Base-by-base conservation (phyloP, 2,329 filamentous ascomycete genomes). In the Mycosphaerella sp. region DNA sequence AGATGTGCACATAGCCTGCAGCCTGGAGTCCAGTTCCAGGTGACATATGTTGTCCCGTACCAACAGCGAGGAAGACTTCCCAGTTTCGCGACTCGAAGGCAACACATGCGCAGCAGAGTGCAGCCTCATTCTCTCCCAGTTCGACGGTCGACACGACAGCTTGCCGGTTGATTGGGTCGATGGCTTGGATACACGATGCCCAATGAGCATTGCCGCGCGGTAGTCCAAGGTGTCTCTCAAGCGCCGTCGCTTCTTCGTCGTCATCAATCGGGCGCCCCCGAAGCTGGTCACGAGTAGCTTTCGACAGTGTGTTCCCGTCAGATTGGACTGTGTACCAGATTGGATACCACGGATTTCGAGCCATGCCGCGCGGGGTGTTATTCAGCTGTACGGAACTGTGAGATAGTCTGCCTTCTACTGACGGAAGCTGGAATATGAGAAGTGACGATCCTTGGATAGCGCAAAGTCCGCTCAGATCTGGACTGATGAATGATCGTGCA, bases 401-500 rank as follows among this genome's bases (percentile, higher is more conserved):
- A 21, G 58, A 56, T 18, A 64, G 42, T 30, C 62, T 53, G 9
- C 60, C 62, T 40, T 64, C 60, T 10, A 64, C 52, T 1, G 54
- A 56, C 2, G 57, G 52, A 7, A 66, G 86, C 0, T 87, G 87
- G 67, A 97, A 96, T 54, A 97, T 96, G 17, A 64, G 48, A 16
- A 64, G 56, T 18, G 57, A 59, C 12, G 52, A 55, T 10, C 58
- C 59, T 45, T 64, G 62, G 6, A 65, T 59, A 2, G 59, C 58
- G 62, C 79, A 68, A 72, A 63, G 49, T 14, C 59, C 63, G 12
- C 51, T 43, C 50, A 65, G 62, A 68, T 95, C 87, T 67, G 95
- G 89, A 65, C 90, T 95, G 68, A 87, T 91, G 66, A 98, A 97
- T 63, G 93, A 95, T 85, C 90, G 95, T 3, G 87, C 90, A 77